A percentile compares a stretch with the other conserved stretches of the same genome.
These are phyloP conservation scores for Dovyalis caffra DNA, from an alignment of 345 rosid species.

Conservation along the genomic window DNA sequence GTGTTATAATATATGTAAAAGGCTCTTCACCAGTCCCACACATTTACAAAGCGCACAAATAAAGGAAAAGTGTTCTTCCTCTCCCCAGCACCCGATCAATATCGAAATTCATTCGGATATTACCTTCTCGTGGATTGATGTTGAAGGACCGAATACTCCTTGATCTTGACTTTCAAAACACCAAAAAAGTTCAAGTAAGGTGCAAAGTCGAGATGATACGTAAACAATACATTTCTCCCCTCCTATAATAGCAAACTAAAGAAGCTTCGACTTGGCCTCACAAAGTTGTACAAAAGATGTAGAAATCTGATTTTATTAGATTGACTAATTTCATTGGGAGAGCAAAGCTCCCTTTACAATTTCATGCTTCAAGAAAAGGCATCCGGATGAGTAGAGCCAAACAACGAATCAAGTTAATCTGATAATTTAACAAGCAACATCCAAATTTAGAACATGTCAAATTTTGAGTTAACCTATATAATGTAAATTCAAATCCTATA, in stretches of 20 bases:
- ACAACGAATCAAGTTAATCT: not conserved
- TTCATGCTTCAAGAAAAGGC: not conserved
- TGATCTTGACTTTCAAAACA: slow-evolving; percentile 67
- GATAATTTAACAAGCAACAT: not conserved
- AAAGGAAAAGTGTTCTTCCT: not conserved
- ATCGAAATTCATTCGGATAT: slow-evolving; percentile 9
- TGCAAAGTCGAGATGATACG: slow-evolving; percentile 82
- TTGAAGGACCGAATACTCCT: slow-evolving; percentile 85
- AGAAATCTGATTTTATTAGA: not conserved
- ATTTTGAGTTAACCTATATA: not conserved
- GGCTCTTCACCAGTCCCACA: not conserved
- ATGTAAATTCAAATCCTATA: not conserved
- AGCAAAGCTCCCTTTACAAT: not conserved
- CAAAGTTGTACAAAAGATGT: slow-evolving; percentile 54
- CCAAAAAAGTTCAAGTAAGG: slow-evolving; percentile 70
- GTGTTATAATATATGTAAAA: not conserved
- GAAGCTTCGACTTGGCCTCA: slow-evolving; percentile 70
- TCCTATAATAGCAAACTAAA: slow-evolving; percentile 72
- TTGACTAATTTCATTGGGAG: not conserved
- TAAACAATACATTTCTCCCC: slow-evolving; percentile 82
- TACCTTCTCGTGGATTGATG: slow-evolving; percentile 82
- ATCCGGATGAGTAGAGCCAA: not conserved
- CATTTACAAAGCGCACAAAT: not conserved
- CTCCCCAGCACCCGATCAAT: not conserved
- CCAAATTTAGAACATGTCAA: not conserved